Base-by-base conservation (phyloP, 305 asterid genomes). In the Euphrasia arctica region DNA sequence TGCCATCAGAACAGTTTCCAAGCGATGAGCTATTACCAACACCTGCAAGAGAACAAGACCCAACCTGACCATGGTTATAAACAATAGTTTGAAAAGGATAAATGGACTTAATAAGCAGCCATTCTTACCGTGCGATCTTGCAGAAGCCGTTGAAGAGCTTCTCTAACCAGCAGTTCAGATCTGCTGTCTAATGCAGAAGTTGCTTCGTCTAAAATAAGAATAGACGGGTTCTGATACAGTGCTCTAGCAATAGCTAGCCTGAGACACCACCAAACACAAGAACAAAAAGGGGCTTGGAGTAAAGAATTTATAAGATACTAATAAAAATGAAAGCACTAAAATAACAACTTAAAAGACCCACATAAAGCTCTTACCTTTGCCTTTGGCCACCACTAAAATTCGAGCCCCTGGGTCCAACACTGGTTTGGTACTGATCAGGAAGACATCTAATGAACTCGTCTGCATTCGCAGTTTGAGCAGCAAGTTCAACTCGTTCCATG, bases 171-270 rank as follows among this genome's bases (percentile, higher is more conserved):
- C 27, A 81, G 62, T 88, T 91, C 98, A 10, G 98, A 89, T 70
- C 79, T 74, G 83, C 88, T 78, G 78, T 91, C 98, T 68, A 91
- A 78, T 34, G 97, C 96, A 59, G 97, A 91, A 77, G 95, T 91
- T 60, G 98, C 98, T 84, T 91, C 98, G 67, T 91, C 98, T 81
- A 89, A 65, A 67, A 91, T 82, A 66, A 91, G 85, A 80, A 91
- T 85, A 32, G 97, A 87, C 3, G 98, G 98, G 63, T 89, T 74
- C 77, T 91, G 98, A 74, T 91, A 91, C 39, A 91, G 85, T 52
- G 89, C 95, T 72, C 97, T 78, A 3, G 98, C 98, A 72, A 91
- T 87, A 65, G 95, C 95, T 73, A 91, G 73, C 80, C 98, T 91
- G 95, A 62, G 47, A 70, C 9, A 18, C 22, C 22, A 18, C 22